Conservation (phyloP, 2,329 filamentous ascomycete species). For the Penicillium sp. region DNA sequence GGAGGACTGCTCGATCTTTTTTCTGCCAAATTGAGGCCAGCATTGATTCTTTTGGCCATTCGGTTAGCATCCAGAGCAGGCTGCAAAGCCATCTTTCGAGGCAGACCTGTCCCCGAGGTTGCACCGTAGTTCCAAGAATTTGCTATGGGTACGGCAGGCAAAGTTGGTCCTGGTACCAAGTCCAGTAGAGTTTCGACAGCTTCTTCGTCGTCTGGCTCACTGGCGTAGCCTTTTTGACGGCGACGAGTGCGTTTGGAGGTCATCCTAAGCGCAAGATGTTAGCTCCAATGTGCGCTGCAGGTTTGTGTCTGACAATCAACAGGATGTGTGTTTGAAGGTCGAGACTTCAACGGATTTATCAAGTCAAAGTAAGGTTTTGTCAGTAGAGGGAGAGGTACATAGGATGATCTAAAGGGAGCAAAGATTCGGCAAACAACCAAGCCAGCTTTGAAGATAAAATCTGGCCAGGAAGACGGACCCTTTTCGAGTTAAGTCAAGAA, state of each 20-base stretch:
- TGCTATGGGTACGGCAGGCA: constrained; percentile 45
- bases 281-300: background rate
- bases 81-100: constrained; percentile 38
- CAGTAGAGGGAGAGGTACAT: background rate
- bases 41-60: constrained; percentile 42
- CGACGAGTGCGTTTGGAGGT: constrained; percentile 30
- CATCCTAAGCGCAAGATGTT: constrained; percentile 22
- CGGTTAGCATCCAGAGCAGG: constrained; percentile 36
- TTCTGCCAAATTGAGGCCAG: constrained; percentile 28
- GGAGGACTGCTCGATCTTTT: constrained; percentile 7
- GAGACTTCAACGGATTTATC: no score
- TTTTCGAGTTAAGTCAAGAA: background rate
- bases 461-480: background rate
- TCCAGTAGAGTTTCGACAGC: constrained; percentile 27
- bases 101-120: constrained; percentile 40
- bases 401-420: background rate
- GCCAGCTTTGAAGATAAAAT: background rate
- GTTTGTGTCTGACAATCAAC: background rate
- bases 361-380: background rate
- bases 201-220: constrained; percentile 14
- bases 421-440: background rate
- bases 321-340: background rate
- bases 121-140: constrained; percentile 49
- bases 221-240: constrained; percentile 12
- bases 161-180: constrained; percentile 24